Percentiles rank a stretch among this genome's conserved stretches.
phyloP scores from a whole-genome alignment of 371 early-diverging fungal genomes.

The Thermomucor indicae-seudaticae region DNA sequence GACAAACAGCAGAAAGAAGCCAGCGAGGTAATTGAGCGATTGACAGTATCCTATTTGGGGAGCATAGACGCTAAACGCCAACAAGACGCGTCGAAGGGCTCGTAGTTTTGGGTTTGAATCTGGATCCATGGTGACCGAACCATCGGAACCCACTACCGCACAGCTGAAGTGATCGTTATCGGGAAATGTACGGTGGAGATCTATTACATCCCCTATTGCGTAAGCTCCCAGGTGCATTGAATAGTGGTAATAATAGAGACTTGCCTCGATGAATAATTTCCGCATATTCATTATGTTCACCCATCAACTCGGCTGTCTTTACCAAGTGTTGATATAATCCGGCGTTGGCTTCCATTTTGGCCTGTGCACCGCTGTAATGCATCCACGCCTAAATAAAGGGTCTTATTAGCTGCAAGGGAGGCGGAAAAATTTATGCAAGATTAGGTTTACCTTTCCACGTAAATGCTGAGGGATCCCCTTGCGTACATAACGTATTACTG shows the following conservation, averaged over 20 bases:
- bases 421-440: background rate
- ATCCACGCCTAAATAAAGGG: constrained; percentile 64
- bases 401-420: background rate
- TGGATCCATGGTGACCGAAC: constrained; percentile 21
- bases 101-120: constrained; percentile 52
- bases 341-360: constrained; percentile 49
- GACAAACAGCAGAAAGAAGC: constrained; percentile 70
- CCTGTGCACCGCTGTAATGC: constrained; percentile 74
- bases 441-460: constrained; percentile 52
- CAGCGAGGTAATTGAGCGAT: constrained; percentile 79
- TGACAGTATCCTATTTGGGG: constrained; percentile 84
- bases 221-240: background rate
- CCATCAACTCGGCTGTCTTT: constrained; percentile 45
- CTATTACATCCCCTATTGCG: constrained; percentile 11
- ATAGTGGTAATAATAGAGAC: background rate
- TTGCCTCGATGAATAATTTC: constrained; percentile 61
- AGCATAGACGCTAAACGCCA: constrained; percentile 62
- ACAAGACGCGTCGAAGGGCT: constrained; percentile 65
- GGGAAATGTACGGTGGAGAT: constrained; percentile 81
- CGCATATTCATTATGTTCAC: constrained; percentile 53
- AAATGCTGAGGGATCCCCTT: constrained; percentile 73
- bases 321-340: constrained; percentile 55
- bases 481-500: constrained; percentile 69
- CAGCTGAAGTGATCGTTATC: constrained; percentile 70
- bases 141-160: constrained; percentile 22